A percentile compares a stretch with the other conserved stretches of the same genome.
phyloP scores from a whole-genome alignment of 129 eudicot genomes.

The Logfia minima region DNA sequence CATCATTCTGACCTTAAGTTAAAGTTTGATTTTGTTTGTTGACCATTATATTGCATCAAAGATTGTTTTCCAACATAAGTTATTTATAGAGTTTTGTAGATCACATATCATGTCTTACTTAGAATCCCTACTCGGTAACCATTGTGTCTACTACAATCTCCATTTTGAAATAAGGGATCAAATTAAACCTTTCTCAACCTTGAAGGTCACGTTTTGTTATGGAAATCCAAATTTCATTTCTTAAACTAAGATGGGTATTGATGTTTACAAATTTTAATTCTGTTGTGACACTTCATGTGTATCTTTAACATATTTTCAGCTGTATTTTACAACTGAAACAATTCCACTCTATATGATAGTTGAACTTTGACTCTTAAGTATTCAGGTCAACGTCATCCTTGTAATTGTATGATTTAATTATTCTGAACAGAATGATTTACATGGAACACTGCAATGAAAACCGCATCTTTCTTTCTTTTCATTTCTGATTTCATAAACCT shows the following conservation, averaged over 20 bases:
- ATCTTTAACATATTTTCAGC: not conserved
- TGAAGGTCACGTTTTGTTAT: not conserved
- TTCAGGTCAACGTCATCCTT: not conserved
- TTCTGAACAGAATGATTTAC: not conserved
- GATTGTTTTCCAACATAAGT: not conserved
- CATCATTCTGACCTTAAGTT: not conserved
- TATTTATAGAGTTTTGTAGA: not conserved
- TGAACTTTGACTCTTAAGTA: not conserved
- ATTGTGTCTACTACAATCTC: not conserved
- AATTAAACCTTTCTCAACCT: not conserved
- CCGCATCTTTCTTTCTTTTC: not conserved
- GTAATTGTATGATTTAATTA: not conserved
- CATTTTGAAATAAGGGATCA: not conserved
- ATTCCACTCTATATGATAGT: not conserved
- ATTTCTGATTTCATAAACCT: not conserved
- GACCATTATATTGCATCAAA: not conserved
- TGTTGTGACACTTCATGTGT: not conserved
- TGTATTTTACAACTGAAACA: not conserved
- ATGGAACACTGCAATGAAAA: not conserved
- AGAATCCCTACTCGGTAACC: not conserved
- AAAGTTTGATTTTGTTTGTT: not conserved
- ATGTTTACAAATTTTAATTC: not conserved
- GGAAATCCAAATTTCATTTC: not conserved
- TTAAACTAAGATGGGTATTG: not conserved
- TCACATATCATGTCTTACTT: not conserved